These are phyloP conservation scores for Kodamaea leandrae DNA, from an alignment of 805 yeast genomes.

Conservation along the genomic window DNA sequence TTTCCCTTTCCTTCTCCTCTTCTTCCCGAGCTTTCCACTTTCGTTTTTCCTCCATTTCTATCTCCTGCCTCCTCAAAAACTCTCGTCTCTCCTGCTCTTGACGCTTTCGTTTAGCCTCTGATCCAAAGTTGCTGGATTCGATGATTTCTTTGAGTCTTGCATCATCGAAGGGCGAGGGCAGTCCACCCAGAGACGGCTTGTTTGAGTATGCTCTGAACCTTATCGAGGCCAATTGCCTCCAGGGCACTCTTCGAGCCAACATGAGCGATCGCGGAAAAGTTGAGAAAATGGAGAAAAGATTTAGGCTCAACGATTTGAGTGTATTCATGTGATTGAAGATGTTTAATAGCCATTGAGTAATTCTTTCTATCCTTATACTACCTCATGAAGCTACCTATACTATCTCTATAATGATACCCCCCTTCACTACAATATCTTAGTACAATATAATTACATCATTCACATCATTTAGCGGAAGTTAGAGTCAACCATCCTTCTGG, in stretches of 20 bases:
- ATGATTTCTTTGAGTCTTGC: slow-evolving; percentile 30
- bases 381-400: too few relatives aligned
- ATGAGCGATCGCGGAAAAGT: too few relatives aligned
- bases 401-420: too few relatives aligned
- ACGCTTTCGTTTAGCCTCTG: slow-evolving; percentile 9
- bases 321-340: too few relatives aligned
- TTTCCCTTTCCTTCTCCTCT: not conserved
- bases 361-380: too few relatives aligned
- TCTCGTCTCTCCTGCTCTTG: not conserved
- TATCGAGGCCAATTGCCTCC: slow-evolving; percentile 2
- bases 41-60: slow-evolving; percentile 3
- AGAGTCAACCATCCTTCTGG: slow-evolving; percentile 48
- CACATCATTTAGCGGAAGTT: too few relatives aligned
- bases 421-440: too few relatives aligned
- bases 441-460: too few relatives aligned
- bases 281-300: too few relatives aligned
- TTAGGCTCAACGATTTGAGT: too few relatives aligned
- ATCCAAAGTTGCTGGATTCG: slow-evolving; percentile 35
- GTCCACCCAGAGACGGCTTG: not conserved
- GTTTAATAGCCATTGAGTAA: too few relatives aligned
- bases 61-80: not conserved
- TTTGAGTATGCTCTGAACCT: not conserved
- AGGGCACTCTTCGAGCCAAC: too few relatives aligned
- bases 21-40: slow-evolving; percentile 8
- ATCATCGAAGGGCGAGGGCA: slow-evolving; percentile 20